phyloP scores from a whole-genome alignment of 768 basidiomycete genomes.

The Chlorophyllum brunneum region DNA sequence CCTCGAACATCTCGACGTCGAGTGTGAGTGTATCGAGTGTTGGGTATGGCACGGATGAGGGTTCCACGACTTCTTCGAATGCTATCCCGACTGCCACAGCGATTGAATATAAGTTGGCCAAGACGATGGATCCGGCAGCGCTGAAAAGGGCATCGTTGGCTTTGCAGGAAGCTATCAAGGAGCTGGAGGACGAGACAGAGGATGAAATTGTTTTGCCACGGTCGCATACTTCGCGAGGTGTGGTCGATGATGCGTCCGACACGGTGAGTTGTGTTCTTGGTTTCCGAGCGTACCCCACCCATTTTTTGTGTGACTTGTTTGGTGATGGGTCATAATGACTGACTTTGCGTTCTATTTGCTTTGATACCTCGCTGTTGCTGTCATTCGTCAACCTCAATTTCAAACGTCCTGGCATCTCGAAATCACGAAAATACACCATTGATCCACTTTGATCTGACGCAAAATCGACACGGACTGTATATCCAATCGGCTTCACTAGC shows the following conservation, averaged over 20 bases:
- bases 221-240: constrained; percentile 43
- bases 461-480: not conserved
- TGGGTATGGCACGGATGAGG: constrained; percentile 33
- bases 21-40: not conserved
- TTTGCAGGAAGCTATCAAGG: constrained; percentile 70
- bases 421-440: not conserved
- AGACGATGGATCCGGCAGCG: constrained; percentile 45
- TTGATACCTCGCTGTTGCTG: not conserved
- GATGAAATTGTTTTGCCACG: constrained; percentile 78
- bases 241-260: constrained; percentile 27
- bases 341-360: not conserved
- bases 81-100: constrained; percentile 22
- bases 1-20: not conserved
- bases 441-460: not conserved
- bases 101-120: constrained; percentile 45
- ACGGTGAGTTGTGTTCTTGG: constrained; percentile 23
- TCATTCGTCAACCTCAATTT: not conserved
- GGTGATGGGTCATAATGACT: not conserved
- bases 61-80: constrained; percentile 3
- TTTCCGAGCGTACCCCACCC: not conserved
- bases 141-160: constrained; percentile 69
- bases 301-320: constrained; percentile 4
- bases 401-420: constrained; percentile 2
- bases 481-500: constrained; percentile 23
- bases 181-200: constrained; percentile 72